Evolutionary conservation across 495 filamentous ascomycete genomes (phyloP).

Genomic region (Evernia prunastri): DNA sequence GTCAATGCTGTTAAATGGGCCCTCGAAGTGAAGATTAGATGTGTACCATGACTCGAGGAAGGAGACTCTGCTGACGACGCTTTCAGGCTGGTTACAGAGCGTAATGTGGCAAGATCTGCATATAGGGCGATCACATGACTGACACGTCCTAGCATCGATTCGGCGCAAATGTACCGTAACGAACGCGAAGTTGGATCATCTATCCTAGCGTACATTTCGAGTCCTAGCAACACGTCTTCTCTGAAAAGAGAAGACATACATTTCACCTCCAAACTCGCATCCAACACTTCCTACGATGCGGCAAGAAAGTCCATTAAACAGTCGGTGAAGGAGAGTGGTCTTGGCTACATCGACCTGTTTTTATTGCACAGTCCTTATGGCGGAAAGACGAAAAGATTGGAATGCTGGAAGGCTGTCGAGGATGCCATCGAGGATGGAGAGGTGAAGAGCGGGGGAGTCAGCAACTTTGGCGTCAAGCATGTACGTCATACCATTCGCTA

Average conservation of each 20-base stretch:
- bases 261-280: constrained; percentile 61
- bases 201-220: constrained; percentile 46
- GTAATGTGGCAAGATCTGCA: constrained; percentile 13
- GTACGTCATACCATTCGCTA: constrained; percentile 32
- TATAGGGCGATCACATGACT: background rate
- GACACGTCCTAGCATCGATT: constrained; percentile 43
- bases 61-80: background rate
- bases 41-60: background rate
- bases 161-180: constrained; percentile 59
- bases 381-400: constrained; percentile 50
- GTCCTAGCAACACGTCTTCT: constrained; percentile 33
- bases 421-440: constrained; percentile 57
- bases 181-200: constrained; percentile 53
- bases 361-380: constrained; percentile 62
- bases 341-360: constrained; percentile 68
- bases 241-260: constrained; percentile 55
- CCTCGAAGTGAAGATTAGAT: constrained; percentile 30
- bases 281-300: constrained; percentile 49
- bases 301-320: constrained; percentile 51
- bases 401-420: constrained; percentile 59
- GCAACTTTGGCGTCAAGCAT: constrained; percentile 63
- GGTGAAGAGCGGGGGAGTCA: constrained; percentile 55
- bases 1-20: constrained; percentile 44
- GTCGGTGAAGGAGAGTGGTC: constrained; percentile 46
- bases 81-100: constrained; percentile 30